Evolutionary conservation across 2,329 filamentous ascomycete species (phyloP).

Genomic region (Sarocladium brachiariae): DNA sequence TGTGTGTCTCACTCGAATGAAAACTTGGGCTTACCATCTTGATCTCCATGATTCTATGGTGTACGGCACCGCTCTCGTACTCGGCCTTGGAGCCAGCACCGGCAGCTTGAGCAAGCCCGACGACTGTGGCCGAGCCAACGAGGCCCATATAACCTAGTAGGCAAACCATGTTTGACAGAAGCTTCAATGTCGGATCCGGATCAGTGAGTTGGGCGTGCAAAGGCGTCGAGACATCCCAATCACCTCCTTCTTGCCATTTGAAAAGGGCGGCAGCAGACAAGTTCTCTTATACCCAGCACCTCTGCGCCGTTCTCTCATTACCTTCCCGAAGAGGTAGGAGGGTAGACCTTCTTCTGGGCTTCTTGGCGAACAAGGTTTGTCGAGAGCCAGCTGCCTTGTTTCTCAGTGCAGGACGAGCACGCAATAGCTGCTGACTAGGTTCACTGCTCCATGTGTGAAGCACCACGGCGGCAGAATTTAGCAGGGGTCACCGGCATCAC

Average conservation of each 20-base stretch:
- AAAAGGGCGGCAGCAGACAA: no score
- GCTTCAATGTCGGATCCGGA: background rate
- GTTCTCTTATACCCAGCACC: background rate
- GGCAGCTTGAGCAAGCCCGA: constrained; percentile 15
- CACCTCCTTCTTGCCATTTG: no score
- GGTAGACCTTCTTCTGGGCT: background rate
- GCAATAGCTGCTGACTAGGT: no score
- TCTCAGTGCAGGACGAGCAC: no score
- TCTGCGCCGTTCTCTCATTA: background rate
- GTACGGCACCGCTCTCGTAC: constrained; percentile 14
- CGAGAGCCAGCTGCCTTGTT: background rate
- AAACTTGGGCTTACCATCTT: constrained; percentile 19
- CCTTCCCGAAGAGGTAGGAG: constrained; percentile 2
- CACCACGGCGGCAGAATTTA: background rate
- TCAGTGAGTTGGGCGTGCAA: no score
- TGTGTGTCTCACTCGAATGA: no score
- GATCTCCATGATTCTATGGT: constrained; percentile 18
- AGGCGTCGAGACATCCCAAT: no score
- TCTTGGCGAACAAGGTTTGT: constrained; percentile 1
- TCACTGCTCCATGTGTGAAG: background rate
- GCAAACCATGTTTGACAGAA: constrained; percentile 16
- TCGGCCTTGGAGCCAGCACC: constrained; percentile 18
- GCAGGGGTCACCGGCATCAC: background rate
- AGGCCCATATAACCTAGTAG: constrained; percentile 13
- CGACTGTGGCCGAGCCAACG: constrained; percentile 16